Evolutionary conservation across 306 rosid genomes (phyloP).

Genomic region (Crataegus laevigata): DNA sequence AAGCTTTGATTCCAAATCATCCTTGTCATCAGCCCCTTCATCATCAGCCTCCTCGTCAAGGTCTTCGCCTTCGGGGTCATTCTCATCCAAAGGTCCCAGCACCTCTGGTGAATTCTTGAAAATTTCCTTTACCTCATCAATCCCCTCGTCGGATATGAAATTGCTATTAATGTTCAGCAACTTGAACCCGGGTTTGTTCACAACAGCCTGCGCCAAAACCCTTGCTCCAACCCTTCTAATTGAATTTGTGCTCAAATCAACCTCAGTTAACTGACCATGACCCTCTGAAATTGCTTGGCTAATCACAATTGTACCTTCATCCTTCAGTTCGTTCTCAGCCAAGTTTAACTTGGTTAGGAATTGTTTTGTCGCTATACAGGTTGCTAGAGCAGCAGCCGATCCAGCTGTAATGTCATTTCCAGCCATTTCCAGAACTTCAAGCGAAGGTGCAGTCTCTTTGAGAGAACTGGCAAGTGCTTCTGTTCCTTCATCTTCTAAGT

Average conservation of each 20-base stretch:
- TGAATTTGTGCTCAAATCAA: constrained; percentile 60
- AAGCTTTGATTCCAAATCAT: constrained; percentile 62
- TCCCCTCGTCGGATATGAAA: constrained; percentile 75
- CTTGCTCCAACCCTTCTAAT: constrained; percentile 77
- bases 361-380: constrained; percentile 61
- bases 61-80: constrained; percentile 78
- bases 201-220: constrained; percentile 63
- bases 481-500: constrained; percentile 78
- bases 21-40: constrained; percentile 38
- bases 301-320: constrained; percentile 73
- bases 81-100: constrained; percentile 84
- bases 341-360: constrained; percentile 54
- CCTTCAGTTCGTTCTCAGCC: constrained; percentile 76
- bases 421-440: constrained; percentile 71
- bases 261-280: constrained; percentile 56
- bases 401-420: constrained; percentile 74
- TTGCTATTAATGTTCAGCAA: constrained; percentile 57
- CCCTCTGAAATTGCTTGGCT: constrained; percentile 61
- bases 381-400: constrained; percentile 53
- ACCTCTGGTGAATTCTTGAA: constrained; percentile 47
- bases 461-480: constrained; percentile 62
- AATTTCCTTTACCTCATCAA: constrained; percentile 48
- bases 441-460: constrained; percentile 61
- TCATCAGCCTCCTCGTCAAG: constrained; percentile 50
- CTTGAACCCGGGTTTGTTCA: constrained; percentile 66